Conservation (phyloP, 2,329 filamentous ascomycete species). For the Paecilomyces niveus region DNA sequence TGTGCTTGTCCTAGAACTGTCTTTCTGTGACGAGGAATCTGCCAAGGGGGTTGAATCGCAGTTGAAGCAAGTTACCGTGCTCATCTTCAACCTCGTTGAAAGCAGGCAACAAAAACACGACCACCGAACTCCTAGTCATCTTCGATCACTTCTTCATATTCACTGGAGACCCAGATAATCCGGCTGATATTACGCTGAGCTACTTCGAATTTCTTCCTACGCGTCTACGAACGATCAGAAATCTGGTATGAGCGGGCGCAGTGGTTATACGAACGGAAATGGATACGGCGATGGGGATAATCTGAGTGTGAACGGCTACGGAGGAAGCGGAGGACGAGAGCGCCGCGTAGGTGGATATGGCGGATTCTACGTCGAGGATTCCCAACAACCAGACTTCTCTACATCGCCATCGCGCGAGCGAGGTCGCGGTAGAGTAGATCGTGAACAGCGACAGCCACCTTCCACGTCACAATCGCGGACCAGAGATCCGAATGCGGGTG, state of each 20-base stretch:
- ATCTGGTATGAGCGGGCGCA: conserved; percentile 10
- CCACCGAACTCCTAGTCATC: background rate
- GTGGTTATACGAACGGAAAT: conserved; percentile 28
- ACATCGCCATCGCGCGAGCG: conserved; percentile 25
- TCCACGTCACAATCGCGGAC: conserved; percentile 26
- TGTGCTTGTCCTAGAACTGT: background rate
- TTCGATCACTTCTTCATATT: background rate
- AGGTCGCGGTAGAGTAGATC: conserved; percentile 23
- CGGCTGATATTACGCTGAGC: background rate
- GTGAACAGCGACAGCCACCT: conserved; percentile 17
- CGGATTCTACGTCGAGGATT: conserved; percentile 31
- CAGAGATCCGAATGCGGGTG: conserved; percentile 21
- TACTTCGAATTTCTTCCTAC: background rate
- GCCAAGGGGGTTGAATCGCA: background rate
- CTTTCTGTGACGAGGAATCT: background rate
- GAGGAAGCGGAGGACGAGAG: conserved; percentile 18
- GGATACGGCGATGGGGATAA: conserved; percentile 25
- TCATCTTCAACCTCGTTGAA: background rate
- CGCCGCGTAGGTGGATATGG: conserved; percentile 38
- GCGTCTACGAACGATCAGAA: background rate
- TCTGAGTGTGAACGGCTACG: conserved; percentile 27
- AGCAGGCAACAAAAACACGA: background rate
- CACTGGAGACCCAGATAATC: background rate
- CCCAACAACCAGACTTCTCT: conserved; percentile 12
- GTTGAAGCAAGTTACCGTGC: background rate